Conservation (phyloP, 768 basidiomycete genomes). For the Sporobolomyces phaffii region DNA sequence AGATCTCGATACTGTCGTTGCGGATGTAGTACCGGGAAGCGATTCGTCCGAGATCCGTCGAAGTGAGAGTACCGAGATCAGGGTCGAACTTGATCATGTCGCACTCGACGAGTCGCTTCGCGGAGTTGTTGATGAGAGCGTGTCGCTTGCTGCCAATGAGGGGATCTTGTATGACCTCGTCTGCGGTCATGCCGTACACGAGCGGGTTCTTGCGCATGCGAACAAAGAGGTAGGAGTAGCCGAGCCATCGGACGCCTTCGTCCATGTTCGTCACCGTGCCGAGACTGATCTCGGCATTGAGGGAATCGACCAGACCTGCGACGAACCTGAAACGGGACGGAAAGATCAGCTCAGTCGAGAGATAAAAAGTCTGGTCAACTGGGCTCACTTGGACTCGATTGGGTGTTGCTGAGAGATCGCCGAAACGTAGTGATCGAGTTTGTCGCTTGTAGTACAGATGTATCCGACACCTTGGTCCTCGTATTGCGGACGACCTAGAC, state of each 20-base stretch:
- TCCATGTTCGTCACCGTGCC: constrained; percentile 81
- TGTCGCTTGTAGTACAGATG: constrained; percentile 91
- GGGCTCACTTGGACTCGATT: constrained; percentile 83
- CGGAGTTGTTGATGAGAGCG: constrained; percentile 62
- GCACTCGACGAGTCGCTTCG: constrained; percentile 59
- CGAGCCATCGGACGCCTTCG: constrained; percentile 89
- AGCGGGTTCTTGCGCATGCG: constrained; percentile 86
- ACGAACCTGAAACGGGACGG: constrained; percentile 55
- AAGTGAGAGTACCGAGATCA: constrained; percentile 56
- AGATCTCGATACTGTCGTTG: constrained; percentile 74
- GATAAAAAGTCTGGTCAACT: not conserved
- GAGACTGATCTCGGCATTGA: constrained; percentile 91
- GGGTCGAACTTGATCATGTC: constrained; percentile 77
- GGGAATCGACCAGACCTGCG: constrained; percentile 74
- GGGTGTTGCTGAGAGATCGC: constrained; percentile 58
- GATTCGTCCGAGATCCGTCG: constrained; percentile 89
- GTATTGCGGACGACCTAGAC: constrained; percentile 58
- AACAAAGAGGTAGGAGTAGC: constrained; percentile 93
- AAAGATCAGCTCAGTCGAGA: not conserved
- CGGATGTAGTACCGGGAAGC: constrained; percentile 95
- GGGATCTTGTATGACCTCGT: constrained; percentile 64
- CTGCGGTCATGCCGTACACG: constrained; percentile 61
- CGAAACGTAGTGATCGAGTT: constrained; percentile 60
- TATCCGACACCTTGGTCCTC: constrained; percentile 90
- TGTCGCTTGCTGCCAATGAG: constrained; percentile 63